phyloP scores from a whole-genome alignment of 306 rosid genomes.

The Calophaca sinica region DNA sequence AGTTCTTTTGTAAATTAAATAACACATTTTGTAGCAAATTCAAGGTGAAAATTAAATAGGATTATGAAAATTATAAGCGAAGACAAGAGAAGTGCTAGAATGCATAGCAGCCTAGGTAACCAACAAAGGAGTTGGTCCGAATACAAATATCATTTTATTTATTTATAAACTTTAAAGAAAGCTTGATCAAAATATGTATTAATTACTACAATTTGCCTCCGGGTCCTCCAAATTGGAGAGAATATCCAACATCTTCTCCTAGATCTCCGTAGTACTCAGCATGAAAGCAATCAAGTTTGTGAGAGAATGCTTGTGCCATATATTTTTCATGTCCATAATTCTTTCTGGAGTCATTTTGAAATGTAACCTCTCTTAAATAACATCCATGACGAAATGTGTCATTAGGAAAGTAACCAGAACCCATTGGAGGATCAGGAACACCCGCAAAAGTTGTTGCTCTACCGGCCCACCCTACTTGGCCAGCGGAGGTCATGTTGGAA shows the following conservation, averaged over 20 bases:
- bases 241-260: no score
- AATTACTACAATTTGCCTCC: not conserved
- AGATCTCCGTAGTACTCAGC: not conserved
- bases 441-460: not conserved
- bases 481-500: not conserved
- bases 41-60: no score
- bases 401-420: constrained; percentile 16
- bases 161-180: no score
- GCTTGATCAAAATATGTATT: no score
- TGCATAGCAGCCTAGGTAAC: no score
- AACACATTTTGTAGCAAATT: no score
- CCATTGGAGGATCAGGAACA: not conserved
- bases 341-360: rapidly evolving
- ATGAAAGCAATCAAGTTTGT: not conserved
- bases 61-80: no score
- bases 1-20: no score
- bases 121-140: no score
- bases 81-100: no score
- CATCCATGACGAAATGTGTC: rapidly evolving
- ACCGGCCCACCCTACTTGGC: constrained; percentile 37
- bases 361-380: not conserved
- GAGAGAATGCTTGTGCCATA: rapidly evolving
- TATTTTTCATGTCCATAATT: rapidly evolving
- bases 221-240: constrained; percentile 1
- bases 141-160: no score